These are phyloP conservation scores for Penicillium atrosanguineum DNA, from an alignment of 495 filamentous ascomycete species.

Conservation along the genomic window DNA sequence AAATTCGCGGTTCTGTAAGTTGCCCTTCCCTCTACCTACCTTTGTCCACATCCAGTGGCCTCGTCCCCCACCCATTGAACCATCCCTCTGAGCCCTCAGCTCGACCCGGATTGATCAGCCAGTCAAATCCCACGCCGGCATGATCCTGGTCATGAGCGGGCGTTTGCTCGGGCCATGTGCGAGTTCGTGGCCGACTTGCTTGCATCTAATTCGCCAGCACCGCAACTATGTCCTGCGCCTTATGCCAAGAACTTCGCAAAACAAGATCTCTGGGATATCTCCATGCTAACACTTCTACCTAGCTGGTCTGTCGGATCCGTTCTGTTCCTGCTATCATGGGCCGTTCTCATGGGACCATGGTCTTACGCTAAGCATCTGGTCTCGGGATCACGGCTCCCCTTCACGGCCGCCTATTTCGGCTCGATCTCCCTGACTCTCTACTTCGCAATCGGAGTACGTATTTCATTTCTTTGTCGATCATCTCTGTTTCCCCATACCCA, in stretches of 20 bases:
- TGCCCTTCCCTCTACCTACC: conserved; percentile 8
- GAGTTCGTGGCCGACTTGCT: conserved; percentile 1
- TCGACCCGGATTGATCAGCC: not conserved
- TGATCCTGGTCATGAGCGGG: conserved; percentile 21
- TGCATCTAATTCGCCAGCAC: conserved; percentile 9
- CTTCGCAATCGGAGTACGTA: conserved; percentile 86
- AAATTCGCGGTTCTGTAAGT: conserved; percentile 98
- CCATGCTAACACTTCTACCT: conserved; percentile 23
- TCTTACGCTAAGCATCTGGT: conserved; percentile 80
- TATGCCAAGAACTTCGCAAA: conserved; percentile 21
- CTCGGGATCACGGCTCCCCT: conserved; percentile 82
- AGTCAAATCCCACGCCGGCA: conserved; percentile 14
- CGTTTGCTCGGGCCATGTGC: conserved; percentile 27
- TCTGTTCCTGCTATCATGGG: conserved; percentile 90
- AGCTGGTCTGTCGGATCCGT: conserved; percentile 95
- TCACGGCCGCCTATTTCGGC: conserved; percentile 96
- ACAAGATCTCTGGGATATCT: conserved; percentile 14
- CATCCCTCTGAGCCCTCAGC: not conserved
- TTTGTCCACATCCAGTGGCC: conserved; percentile 2
- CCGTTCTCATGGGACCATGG: conserved; percentile 86
- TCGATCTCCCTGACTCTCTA: conserved; percentile 87
- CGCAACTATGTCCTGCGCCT: conserved; percentile 19
- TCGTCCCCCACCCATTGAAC: conserved; percentile 2
- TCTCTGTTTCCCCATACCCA: not conserved
- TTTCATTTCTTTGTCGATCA: conserved; percentile 13